Evolutionary conservation across 73 alveolate genomes (phyloP).

Genomic region (Breviolum minutum): DNA sequence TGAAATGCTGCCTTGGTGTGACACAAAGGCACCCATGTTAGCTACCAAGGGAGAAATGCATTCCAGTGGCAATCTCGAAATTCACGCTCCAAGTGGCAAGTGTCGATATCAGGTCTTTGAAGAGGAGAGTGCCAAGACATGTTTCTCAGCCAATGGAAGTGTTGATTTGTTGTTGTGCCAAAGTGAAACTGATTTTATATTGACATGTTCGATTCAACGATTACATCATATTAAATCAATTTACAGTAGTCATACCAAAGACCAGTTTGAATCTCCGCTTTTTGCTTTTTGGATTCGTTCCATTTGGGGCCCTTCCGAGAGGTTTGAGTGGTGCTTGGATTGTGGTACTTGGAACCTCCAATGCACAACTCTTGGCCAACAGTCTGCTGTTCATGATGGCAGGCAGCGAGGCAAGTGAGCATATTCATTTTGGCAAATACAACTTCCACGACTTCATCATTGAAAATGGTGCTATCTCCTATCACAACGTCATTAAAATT

Average conservation of each 20-base stretch:
- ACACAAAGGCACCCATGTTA: not conserved
- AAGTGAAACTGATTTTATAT: too few species aligned
- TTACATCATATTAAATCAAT: too few species aligned
- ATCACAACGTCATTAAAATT: not conserved
- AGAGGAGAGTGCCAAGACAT: not conserved
- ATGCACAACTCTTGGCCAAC: slow-evolving; percentile 6
- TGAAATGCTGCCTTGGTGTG: not conserved
- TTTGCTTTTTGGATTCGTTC: too few species aligned
- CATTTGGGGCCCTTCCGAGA: not conserved
- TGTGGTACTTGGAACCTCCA: slow-evolving; percentile 3
- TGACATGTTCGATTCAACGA: too few species aligned
- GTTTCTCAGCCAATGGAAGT: not conserved
- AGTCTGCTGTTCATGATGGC: not conserved
- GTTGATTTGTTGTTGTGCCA: too few species aligned
- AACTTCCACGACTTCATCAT: slow-evolving; percentile 12
- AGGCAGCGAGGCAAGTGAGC: not conserved
- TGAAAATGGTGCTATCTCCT: not conserved
- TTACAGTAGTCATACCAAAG: too few species aligned
- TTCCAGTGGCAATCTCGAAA: slow-evolving; percentile 18
- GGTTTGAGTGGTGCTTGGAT: not conserved
- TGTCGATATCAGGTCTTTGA: slow-evolving; percentile 28
- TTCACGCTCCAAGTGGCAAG: not conserved
- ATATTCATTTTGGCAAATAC: not conserved
- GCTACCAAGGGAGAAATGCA: not conserved
- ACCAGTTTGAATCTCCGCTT: too few species aligned